Percentiles rank a stretch among this genome's conserved stretches.
These are phyloP conservation scores for Coemansia sp. DNA, from an alignment of 192 early-diverging fungal species.

Conservation along the genomic window DNA sequence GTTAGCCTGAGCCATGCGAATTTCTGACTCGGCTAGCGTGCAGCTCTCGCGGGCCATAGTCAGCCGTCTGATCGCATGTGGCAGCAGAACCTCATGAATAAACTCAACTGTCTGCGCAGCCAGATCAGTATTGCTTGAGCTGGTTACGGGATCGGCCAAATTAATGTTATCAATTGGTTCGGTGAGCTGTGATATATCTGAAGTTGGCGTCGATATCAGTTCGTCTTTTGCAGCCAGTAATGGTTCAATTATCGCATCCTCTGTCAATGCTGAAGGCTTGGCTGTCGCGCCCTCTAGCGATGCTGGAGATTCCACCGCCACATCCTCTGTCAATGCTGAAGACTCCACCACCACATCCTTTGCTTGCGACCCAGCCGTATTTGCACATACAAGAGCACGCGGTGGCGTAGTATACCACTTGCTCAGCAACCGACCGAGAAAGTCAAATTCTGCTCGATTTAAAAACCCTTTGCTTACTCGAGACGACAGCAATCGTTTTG, in stretches of 20 bases:
- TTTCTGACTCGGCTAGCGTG: constrained; percentile 38
- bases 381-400: constrained; percentile 2
- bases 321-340: too few species aligned
- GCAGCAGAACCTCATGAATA: constrained; percentile 50
- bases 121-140: not conserved
- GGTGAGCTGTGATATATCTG: constrained; percentile 8
- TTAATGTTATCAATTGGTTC: constrained; percentile 1
- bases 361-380: not conserved
- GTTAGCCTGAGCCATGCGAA: constrained; percentile 18
- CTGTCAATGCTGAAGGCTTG: too few species aligned
- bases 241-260: not conserved
- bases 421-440: constrained; percentile 36
- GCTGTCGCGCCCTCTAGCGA: too few species aligned
- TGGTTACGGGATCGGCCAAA: not conserved
- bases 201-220: not conserved
- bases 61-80: constrained; percentile 47
- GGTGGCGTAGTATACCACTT: constrained; percentile 43
- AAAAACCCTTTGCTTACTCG: constrained; percentile 33
- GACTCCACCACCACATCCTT: too few species aligned
- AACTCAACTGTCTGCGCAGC: constrained; percentile 20
- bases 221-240: not conserved
- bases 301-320: too few species aligned
- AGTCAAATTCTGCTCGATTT: constrained; percentile 51
- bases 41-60: constrained; percentile 32
- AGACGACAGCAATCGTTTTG: constrained; percentile 23